Base-by-base conservation (phyloP, 1,284 basidiomycete species). In the Volvariella surrecta region DNA sequence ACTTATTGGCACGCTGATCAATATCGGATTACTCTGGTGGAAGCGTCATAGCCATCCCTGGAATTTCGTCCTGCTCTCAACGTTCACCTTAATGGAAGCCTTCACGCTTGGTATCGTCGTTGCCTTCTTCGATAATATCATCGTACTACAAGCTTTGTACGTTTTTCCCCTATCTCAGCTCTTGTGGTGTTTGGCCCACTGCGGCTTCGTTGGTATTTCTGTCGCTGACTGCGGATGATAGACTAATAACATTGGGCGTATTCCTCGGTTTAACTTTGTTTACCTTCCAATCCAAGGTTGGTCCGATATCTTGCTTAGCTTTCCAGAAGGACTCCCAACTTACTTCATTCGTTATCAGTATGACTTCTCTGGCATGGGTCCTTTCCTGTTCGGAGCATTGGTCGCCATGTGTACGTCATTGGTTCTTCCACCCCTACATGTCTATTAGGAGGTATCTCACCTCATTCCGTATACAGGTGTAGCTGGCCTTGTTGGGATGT, bases 231-330 rank as follows among this genome's bases (percentile, higher is more conserved):
- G 18, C 18, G 18, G 34, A 13, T 19, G 18, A 17, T 31, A 86
- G 82, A 45, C 57, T 91, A 38, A 89, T 94, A 54, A 94, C 91
- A 0, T 66, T 85, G 11, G 89, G 90, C 24, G 79, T 92, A 37
- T 95, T 95, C 74, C 60, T 89, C 37, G 91, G 90, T 2, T 66
- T 94, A 47, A 90, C 88, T 0, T 60, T 93, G 42, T 94, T 91
- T 65, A 94, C 90, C 1, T 67, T 87, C 53, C 87, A 89, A 58
- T 85, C 83, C 43, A 89, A 89, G 68, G 82, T 80, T 50, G 18
- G 62, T 30, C 7, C 3, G 31, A 35, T n/a, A 15, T 7, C n/a
- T n/a, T n/a, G 8, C 13, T 19, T n/a, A 7, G 9, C 11, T 16
- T 45, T 18, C 24, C 37, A 6, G 24, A 6, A 11, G 11, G 6